Evolutionary conservation across 2,329 filamentous ascomycete genomes (phyloP), one percentile per base, ranked within the genome.

Genomic region (Nemania diffusa): DNA sequence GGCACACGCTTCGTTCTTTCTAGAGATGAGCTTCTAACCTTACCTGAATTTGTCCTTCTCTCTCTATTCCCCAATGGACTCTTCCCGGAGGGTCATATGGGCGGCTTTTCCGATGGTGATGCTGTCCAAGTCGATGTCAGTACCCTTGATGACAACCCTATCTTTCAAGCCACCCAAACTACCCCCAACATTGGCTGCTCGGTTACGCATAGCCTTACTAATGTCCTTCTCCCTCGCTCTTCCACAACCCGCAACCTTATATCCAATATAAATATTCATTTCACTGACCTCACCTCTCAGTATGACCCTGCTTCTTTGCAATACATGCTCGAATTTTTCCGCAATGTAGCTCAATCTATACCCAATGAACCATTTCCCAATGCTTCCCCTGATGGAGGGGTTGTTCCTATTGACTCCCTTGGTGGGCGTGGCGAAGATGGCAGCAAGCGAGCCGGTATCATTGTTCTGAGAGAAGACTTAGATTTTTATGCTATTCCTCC

Each of bases 291-390:
- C 72, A 73, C 73, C 71, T 73, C 74, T 67, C 71, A 99, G 96
- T 99, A 98, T 83, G 96, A 99, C 80, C 95, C 96, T 26, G 90
- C 91, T 60, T 98, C 95, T 55, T 88, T 99, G 62, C 94, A 98
- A 81, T 99, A 98, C 83, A 99, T 99, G 96, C 88, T 99, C 71
- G 95, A 97, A 76, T 99, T 99, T 82, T 99, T 99, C 84, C 92
- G 96, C 71, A 90, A 91, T 72, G 95, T 99, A 70, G 96, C 96
- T 61, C 94, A 97, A 81, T 96, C 94, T n/a, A 98, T 99, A 73
- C 93, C 93, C 9, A 87, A 88, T 48, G 89, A 92, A 70, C 83
- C 87, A 32, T 92, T 92, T 59, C 88, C 91, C 37, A 88, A 86
- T 64, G 82, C 87, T 40, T 88, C 88, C 1, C 86, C 88, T 69